Base-by-base conservation (phyloP, 2,329 filamentous ascomycete genomes). In the Arthrobotrys conoides region DNA sequence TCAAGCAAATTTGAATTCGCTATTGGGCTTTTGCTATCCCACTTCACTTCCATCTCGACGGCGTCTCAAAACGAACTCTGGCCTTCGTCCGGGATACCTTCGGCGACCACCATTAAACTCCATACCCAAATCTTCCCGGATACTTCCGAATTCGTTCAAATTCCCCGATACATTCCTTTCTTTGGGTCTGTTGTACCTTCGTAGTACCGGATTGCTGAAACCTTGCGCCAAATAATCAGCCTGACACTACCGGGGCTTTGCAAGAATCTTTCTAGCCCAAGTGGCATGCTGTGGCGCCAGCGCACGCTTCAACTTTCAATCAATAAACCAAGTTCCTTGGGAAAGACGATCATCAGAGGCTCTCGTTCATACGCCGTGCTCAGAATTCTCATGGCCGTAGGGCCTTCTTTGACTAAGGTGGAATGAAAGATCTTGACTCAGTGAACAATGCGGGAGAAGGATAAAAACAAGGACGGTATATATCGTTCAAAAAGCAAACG, bases 401-500 rank as follows among this genome's bases (percentile, higher is more conserved):
- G 51, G 67, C 67, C 51, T 46, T 44, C 49, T 20, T 38, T 64
- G 73, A 38, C 67, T 61, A 46, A 59, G 67, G 61, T 77, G 73
- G 73, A 67, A 68, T 77, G 73, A 77, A 68, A 77, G 61, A 38
- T 63, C 55, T 67, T 64, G 55, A 77, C 41, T 68, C 30, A 41
- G 49, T 64, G 67, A 71, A 77, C 38, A 53, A 77, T 77, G 73
- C 38, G 73, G 73, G 73, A 77, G 73, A 77, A 77, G 73, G 73
- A 77, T 51, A 77, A 77, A 46, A 63, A 71, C 30, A 77, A 71
- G 73, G 73, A 71, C 73, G 73, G 73, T 71, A 63, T 71, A 38
- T 36, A 71, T 77, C 73, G 73, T 77, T 77, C 73, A 49, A 77
- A 77, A 49, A 71, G 73, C 61, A 77, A 77, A 71, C 67, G 67